A percentile compares a stretch with the other conserved stretches of the same genome.
phyloP scores from a whole-genome alignment of 1,284 basidiomycete species.

The Trichosporon asahii region DNA sequence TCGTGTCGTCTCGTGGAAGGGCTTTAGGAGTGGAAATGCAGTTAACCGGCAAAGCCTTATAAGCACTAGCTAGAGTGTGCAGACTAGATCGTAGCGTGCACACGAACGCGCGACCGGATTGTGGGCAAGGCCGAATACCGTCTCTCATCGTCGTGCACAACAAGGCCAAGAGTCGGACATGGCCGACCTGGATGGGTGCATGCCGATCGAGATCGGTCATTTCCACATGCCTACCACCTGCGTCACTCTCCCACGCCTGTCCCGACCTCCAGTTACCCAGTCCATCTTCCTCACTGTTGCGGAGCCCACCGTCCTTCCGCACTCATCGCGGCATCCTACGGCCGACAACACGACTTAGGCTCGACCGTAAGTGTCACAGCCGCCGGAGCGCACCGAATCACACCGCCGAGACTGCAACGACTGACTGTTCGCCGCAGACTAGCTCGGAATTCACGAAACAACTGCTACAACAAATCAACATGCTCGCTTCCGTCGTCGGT shows the following conservation, averaged over 20 bases:
- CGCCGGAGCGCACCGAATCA: background rate
- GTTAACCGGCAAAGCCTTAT: background rate
- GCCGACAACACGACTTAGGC: background rate
- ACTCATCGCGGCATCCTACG: background rate
- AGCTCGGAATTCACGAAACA: background rate
- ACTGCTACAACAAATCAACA: background rate
- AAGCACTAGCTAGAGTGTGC: background rate
- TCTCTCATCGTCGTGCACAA: background rate
- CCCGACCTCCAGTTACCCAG: background rate
- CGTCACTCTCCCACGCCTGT: background rate
- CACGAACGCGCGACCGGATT: background rate
- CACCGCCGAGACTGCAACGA: background rate
- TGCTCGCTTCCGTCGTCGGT: background rate
- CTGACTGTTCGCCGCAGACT: background rate
- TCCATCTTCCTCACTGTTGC: background rate
- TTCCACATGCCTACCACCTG: background rate
- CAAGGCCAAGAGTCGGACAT: background rate
- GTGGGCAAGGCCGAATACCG: conserved; percentile 1
- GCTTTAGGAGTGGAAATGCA: background rate
- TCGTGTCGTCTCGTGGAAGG: background rate
- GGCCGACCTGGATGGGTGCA: background rate
- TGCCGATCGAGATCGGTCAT: background rate
- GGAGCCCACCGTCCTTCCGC: background rate
- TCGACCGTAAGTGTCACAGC: background rate
- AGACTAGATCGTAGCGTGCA: background rate